These are phyloP conservation scores for Apostasia shenzhenica DNA, from an alignment of 106 monocot genomes.

Conservation along the genomic window DNA sequence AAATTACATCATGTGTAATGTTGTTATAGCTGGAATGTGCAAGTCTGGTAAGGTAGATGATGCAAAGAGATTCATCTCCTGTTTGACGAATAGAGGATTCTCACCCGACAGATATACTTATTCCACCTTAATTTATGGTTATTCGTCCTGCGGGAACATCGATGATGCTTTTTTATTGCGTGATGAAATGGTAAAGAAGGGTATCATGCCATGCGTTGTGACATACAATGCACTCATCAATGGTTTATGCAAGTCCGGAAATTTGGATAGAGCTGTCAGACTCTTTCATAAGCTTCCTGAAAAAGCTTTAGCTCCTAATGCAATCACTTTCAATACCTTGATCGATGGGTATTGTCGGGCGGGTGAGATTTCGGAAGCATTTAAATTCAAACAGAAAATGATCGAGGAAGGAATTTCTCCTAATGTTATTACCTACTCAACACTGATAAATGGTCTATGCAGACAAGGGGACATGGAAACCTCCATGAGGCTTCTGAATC, in stretches of 20 bases:
- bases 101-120: conserved; percentile 77
- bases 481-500: conserved; percentile 48
- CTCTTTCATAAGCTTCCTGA: conserved; percentile 65
- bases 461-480: conserved; percentile 51
- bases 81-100: conserved; percentile 44
- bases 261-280: conserved; percentile 65
- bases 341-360: conserved; percentile 73
- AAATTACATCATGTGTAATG: conserved; percentile 64
- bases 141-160: conserved; percentile 38
- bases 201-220: conserved; percentile 50
- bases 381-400: conserved; percentile 76
- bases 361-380: conserved; percentile 63
- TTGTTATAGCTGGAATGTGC: conserved; percentile 67
- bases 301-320: conserved; percentile 61
- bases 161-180: conserved; percentile 66
- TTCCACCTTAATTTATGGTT: conserved; percentile 77
- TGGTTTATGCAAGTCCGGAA: conserved; percentile 89
- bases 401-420: conserved; percentile 54
- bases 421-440: conserved; percentile 74
- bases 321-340: conserved; percentile 74
- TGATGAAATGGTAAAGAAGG: conserved; percentile 71
- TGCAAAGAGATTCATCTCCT: conserved; percentile 47
- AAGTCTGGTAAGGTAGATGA: conserved; percentile 48
- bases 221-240: conserved; percentile 87
- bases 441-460: conserved; percentile 70